These are phyloP conservation scores for Cicer judaicum DNA, from an alignment of 306 rosid species.

Conservation along the genomic window DNA sequence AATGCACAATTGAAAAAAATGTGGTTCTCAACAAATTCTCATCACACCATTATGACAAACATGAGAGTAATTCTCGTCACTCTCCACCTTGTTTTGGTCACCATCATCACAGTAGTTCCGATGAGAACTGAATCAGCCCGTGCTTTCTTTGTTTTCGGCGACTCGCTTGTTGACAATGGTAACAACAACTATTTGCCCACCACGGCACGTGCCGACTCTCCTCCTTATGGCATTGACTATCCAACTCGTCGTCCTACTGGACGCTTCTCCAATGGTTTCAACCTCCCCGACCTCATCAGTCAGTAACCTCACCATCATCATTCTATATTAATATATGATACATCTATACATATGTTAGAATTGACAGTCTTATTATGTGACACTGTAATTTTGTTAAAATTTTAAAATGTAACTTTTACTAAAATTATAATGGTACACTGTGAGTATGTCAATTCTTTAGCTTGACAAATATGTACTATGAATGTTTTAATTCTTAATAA, in stretches of 20 bases:
- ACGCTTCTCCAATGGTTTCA: conserved; percentile 72
- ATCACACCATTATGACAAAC: conserved; percentile 7
- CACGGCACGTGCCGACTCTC: conserved; percentile 58
- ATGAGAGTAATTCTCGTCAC: neutral
- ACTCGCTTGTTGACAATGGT: conserved; percentile 67
- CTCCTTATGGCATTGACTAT: conserved; percentile 66
- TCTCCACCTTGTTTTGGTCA: conserved; percentile 4
- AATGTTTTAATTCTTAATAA: neutral
- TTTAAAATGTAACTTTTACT: too few species aligned
- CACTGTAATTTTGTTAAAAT: too few species aligned
- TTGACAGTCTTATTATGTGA: too few species aligned
- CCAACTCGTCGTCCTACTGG: conserved; percentile 65
- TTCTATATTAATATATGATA: neutral
- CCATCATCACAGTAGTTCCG: neutral
- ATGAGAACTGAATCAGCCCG: conserved; percentile 46
- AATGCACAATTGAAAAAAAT: neutral
- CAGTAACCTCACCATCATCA: neutral
- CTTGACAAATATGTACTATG: too few species aligned
- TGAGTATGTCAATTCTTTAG: too few species aligned
- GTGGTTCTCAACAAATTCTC: neutral
- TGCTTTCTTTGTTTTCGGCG: conserved; percentile 61
- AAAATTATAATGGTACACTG: too few species aligned
- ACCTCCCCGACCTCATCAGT: conserved; percentile 66
- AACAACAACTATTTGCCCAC: conserved; percentile 65
- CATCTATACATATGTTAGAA: neutral